Percentiles rank a stretch among this genome's conserved stretches.
Evolutionary conservation across 352 stramenopile species (phyloP).

Genomic region (Peronospora tabacina): DNA sequence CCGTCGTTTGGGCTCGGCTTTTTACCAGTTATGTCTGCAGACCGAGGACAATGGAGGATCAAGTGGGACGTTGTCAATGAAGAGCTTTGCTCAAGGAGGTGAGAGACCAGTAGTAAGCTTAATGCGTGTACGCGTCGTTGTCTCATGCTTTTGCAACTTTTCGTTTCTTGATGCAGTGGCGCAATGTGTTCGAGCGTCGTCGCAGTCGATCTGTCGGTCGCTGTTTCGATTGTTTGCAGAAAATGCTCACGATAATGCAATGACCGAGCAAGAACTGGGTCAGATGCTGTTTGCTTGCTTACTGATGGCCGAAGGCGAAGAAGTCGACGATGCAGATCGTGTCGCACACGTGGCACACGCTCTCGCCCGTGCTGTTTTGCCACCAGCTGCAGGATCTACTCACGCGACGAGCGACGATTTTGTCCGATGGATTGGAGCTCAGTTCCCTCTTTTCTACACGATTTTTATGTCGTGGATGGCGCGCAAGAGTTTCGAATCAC

Average conservation of each 20-base stretch:
- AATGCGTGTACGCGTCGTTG: not conserved
- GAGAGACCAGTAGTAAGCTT: not conserved
- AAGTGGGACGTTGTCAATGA: slow-evolving; percentile 24
- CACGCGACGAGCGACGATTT: slow-evolving; percentile 47
- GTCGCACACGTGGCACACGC: slow-evolving; percentile 32
- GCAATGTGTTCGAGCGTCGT: slow-evolving; percentile 55
- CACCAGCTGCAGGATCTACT: slow-evolving; percentile 12
- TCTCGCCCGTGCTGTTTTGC: slow-evolving; percentile 39
- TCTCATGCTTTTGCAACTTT: not conserved
- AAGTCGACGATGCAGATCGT: slow-evolving; percentile 27
- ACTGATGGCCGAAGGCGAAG: slow-evolving; percentile 40
- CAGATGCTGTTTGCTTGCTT: slow-evolving; percentile 45
- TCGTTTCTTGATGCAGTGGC: slow-evolving; percentile 35
- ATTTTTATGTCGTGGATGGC: slow-evolving; percentile 72
- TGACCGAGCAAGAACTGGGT: slow-evolving; percentile 38
- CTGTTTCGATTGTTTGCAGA: slow-evolving; percentile 53
- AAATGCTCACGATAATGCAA: slow-evolving; percentile 14
- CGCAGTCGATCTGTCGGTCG: slow-evolving; percentile 42
- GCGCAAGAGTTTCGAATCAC: slow-evolving; percentile 38
- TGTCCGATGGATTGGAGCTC: slow-evolving; percentile 42
- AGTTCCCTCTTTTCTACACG: slow-evolving; percentile 71
- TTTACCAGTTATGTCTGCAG: slow-evolving; percentile 50
- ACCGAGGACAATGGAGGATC: slow-evolving; percentile 21
- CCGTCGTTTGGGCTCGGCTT: slow-evolving; percentile 30
- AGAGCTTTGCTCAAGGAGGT: slow-evolving; percentile 68